Conservation (phyloP, 495 filamentous ascomycete genomes). For the Bryoglossum gracile region DNA sequence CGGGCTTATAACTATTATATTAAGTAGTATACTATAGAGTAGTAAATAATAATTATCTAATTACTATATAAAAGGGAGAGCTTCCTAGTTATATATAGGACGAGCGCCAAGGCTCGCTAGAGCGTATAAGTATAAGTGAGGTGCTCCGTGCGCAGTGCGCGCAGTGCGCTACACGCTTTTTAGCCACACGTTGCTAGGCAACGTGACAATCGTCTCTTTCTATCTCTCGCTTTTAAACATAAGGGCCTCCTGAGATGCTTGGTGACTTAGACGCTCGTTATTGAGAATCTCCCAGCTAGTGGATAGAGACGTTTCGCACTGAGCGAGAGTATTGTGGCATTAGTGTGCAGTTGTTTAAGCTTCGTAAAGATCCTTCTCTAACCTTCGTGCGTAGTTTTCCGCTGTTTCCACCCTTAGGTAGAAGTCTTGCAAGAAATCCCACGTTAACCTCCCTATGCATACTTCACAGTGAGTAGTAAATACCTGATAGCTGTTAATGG, state of each 20-base stretch:
- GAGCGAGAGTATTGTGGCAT: background rate
- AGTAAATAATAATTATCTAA: too few relatives aligned
- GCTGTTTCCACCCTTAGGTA: constrained; percentile 7
- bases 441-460: background rate
- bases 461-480: background rate
- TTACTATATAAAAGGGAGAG: too few relatives aligned
- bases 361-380: constrained; percentile 8
- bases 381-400: constrained; percentile 8
- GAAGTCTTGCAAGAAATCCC: constrained; percentile 12
- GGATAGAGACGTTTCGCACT: constrained; percentile 5
- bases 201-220: constrained; percentile 9
- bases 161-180: too few relatives aligned
- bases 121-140: too few relatives aligned
- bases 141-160: too few relatives aligned
- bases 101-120: too few relatives aligned
- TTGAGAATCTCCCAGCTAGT: constrained; percentile 6
- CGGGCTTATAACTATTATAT: too few relatives aligned
- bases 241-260: constrained; percentile 10
- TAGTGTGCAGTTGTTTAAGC: background rate
- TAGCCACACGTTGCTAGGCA: too few relatives aligned
- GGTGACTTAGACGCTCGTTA: constrained; percentile 7
- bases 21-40: too few relatives aligned
- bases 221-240: constrained; percentile 5
- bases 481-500: too few relatives aligned
- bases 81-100: too few relatives aligned